Conservation (phyloP, 2,329 filamentous ascomycete species). For the Fusarium palustre region DNA sequence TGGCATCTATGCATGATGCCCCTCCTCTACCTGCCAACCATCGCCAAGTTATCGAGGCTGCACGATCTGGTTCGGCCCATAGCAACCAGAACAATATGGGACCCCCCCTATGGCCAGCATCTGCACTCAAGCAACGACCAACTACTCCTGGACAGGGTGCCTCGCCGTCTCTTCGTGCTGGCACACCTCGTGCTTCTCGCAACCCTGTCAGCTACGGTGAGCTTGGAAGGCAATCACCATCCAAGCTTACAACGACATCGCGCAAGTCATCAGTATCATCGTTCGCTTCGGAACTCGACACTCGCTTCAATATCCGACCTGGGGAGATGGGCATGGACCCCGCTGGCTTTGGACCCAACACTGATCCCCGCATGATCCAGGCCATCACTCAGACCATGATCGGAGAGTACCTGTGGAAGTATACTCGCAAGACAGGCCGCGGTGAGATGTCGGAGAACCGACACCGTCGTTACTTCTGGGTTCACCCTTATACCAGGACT, state of each 20-base stretch:
- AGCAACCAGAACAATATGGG: conserved; percentile 73
- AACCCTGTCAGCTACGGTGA: conserved; percentile 61
- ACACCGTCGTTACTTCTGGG: conserved; percentile 98
- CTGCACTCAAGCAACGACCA: conserved; percentile 70
- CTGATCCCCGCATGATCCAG: conserved; percentile 98
- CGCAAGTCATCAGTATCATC: conserved; percentile 89
- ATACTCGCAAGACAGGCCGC: conserved; percentile 93
- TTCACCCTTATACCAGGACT: conserved; percentile 96
- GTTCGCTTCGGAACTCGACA: conserved; percentile 93
- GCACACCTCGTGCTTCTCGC: conserved; percentile 65
- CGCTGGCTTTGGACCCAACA: conserved; percentile 74
- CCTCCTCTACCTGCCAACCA: conserved; percentile 87
- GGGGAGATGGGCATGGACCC: conserved; percentile 65
- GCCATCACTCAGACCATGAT: conserved; percentile 99
- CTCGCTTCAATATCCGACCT: conserved; percentile 81
- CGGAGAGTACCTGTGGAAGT: conserved; percentile 98
- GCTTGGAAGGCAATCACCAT: conserved; percentile 62
- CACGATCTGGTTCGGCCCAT: conserved; percentile 68
- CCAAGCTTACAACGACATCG: conserved; percentile 51
- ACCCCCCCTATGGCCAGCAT: conserved; percentile 85
- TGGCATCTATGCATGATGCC: conserved; percentile 55
- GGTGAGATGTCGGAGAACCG: conserved; percentile 88
- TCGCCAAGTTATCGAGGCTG: conserved; percentile 85
- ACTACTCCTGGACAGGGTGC: conserved; percentile 68
- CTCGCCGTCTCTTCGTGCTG: conserved; percentile 52